These are phyloP conservation scores for Fraxinus sp. DNA, from an alignment of 305 asterid genomes.

Conservation along the genomic window DNA sequence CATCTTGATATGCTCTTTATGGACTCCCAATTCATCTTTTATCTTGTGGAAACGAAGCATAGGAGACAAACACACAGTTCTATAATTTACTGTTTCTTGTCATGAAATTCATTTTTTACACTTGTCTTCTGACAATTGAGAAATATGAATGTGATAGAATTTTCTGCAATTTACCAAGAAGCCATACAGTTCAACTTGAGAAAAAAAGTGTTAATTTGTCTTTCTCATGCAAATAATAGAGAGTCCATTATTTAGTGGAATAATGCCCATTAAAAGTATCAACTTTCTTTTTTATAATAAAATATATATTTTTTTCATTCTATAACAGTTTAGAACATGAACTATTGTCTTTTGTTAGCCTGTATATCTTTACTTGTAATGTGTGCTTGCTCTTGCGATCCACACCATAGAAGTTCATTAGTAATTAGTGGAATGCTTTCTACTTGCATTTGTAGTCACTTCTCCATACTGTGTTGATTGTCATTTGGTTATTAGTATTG, in stretches of 20 bases:
- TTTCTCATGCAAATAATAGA: background rate
- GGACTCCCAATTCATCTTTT: background rate
- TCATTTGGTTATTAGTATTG: conserved; percentile 14
- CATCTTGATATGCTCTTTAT: background rate
- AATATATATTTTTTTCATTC: background rate
- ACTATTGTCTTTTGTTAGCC: background rate
- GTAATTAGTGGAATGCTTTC: background rate
- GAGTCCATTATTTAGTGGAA: background rate
- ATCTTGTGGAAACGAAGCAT: background rate
- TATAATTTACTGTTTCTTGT: background rate
- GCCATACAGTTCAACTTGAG: background rate
- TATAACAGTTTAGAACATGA: conserved; percentile 2
- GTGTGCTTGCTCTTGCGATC: conserved; percentile 9
- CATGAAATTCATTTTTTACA: background rate
- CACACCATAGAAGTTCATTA: background rate
- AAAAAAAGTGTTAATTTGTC: background rate
- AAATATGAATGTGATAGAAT: background rate
- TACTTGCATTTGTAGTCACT: background rate
- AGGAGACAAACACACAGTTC: background rate
- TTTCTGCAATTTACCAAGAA: background rate
- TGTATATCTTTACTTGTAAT: conserved; percentile 8
- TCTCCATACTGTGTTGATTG: conserved; percentile 17
- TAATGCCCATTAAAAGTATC: background rate
- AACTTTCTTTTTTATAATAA: background rate
- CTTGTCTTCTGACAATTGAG: background rate